phyloP scores from a whole-genome alignment of 345 rosid genomes.

The Ceriops zippeliana region DNA sequence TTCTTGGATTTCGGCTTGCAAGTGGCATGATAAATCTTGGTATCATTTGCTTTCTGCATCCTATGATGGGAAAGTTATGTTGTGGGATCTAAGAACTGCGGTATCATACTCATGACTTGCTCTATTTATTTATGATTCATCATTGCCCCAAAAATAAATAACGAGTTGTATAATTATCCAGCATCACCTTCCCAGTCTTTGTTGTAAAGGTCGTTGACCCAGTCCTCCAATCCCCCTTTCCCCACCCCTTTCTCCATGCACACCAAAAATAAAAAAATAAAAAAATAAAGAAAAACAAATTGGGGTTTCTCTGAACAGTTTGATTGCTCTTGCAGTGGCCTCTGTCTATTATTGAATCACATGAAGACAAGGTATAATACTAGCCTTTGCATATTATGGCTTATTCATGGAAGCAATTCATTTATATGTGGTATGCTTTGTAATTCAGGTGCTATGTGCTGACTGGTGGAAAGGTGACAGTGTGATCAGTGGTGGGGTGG shows the following conservation, averaged over 20 bases:
- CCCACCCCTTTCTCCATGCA: too few species aligned
- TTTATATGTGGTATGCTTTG: constrained; percentile 8
- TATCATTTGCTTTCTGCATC: constrained; percentile 87
- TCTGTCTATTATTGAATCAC: constrained; percentile 66
- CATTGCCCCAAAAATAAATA: too few species aligned
- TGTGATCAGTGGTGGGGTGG: constrained; percentile 86
- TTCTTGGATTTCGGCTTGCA: constrained; percentile 94
- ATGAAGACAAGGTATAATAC: constrained; percentile 66
- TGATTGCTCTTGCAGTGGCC: constrained; percentile 79
- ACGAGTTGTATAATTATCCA: too few species aligned
- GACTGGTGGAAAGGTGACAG: constrained; percentile 96
- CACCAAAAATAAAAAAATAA: too few species aligned
- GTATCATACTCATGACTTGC: constrained; percentile 37
- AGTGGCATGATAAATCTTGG: constrained; percentile 83
- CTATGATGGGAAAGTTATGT: constrained; percentile 97
- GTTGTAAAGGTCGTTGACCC: too few species aligned
- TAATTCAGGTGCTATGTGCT: constrained; percentile 68
- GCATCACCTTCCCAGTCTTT: neutral
- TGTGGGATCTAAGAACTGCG: constrained; percentile 99
- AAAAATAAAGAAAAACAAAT: neutral
- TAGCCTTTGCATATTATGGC: neutral
- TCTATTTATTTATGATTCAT: constrained; percentile 1
- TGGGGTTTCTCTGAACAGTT: constrained; percentile 8
- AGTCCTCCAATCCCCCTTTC: too few species aligned
- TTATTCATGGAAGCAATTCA: neutral